These are phyloP conservation scores for Oenanthe sinensis DNA, from an alignment of 129 eudicot genomes.

Conservation along the genomic window DNA sequence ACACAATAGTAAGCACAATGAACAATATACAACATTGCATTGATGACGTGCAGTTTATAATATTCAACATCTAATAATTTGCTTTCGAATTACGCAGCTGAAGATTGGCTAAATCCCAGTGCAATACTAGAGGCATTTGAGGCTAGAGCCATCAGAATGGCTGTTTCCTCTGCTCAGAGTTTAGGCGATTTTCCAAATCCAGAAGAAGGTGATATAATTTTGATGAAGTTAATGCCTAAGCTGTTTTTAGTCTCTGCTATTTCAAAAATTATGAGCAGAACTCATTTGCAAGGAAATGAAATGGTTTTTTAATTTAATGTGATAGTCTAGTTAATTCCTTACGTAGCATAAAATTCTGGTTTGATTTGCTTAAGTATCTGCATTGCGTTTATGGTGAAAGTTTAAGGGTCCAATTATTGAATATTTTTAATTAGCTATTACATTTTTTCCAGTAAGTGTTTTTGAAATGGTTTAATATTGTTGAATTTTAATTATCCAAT, in stretches of 20 bases:
- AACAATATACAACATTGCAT: neutral
- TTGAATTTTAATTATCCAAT: neutral
- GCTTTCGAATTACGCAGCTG: conserved; percentile 41
- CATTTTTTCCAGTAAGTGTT: no score
- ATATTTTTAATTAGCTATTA: neutral
- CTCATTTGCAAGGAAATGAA: neutral
- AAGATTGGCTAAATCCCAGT: conserved; percentile 67
- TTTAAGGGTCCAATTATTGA: neutral
- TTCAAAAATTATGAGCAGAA: neutral
- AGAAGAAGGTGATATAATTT: conserved; percentile 61
- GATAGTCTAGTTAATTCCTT: neutral
- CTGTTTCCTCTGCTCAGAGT: conserved; percentile 50
- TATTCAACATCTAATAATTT: neutral
- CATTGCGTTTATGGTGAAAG: neutral
- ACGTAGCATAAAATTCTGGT: neutral
- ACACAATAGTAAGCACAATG: neutral
- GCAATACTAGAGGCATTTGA: conserved; percentile 78
- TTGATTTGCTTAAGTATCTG: neutral
- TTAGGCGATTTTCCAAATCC: conserved; percentile 68
- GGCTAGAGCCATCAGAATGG: conserved; percentile 87
- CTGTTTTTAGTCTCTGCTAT: neutral
- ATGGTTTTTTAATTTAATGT: neutral
- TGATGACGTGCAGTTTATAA: neutral
- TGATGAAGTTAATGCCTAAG: neutral
- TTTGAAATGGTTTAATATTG: no score